These are phyloP conservation scores for Pythium guiyangense DNA, from an alignment of 352 stramenopile genomes.

Conservation along the genomic window DNA sequence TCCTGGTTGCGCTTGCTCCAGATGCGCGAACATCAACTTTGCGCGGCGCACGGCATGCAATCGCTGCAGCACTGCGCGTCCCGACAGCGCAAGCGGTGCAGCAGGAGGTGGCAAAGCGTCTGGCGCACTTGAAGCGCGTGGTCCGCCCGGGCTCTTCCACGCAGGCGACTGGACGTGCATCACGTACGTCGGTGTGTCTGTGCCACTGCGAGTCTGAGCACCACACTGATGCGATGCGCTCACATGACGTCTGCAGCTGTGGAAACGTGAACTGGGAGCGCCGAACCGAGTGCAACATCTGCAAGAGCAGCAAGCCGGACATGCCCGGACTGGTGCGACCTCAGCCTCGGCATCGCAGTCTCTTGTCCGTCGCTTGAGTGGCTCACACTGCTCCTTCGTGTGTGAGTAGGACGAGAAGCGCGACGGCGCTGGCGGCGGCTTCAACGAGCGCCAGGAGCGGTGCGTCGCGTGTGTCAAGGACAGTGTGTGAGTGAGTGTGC, in stretches of 20 bases:
- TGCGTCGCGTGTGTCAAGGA: conserved; percentile 16
- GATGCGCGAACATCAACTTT: conserved; percentile 85
- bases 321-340: conserved; percentile 45
- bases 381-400: background rate
- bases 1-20: conserved; percentile 15
- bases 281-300: conserved; percentile 84
- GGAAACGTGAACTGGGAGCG: conserved; percentile 88
- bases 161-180: conserved; percentile 77
- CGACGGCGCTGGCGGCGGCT: conserved; percentile 71
- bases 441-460: conserved; percentile 83
- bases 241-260: conserved; percentile 33
- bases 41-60: conserved; percentile 76
- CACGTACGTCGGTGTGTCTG: conserved; percentile 33
- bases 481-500: background rate
- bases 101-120: conserved; percentile 19
- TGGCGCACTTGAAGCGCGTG: conserved; percentile 31
- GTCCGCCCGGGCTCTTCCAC: conserved; percentile 74
- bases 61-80: conserved; percentile 65
- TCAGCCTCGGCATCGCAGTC: background rate
- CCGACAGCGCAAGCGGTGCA: conserved; percentile 28
- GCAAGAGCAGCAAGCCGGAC: conserved; percentile 73
- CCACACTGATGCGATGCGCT: background rate
- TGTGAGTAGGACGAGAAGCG: conserved; percentile 63
- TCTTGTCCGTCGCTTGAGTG: background rate
- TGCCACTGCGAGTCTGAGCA: background rate